These are phyloP conservation scores for Trichoderma breve DNA, from an alignment of 2,329 filamentous ascomycete genomes.

Conservation along the genomic window DNA sequence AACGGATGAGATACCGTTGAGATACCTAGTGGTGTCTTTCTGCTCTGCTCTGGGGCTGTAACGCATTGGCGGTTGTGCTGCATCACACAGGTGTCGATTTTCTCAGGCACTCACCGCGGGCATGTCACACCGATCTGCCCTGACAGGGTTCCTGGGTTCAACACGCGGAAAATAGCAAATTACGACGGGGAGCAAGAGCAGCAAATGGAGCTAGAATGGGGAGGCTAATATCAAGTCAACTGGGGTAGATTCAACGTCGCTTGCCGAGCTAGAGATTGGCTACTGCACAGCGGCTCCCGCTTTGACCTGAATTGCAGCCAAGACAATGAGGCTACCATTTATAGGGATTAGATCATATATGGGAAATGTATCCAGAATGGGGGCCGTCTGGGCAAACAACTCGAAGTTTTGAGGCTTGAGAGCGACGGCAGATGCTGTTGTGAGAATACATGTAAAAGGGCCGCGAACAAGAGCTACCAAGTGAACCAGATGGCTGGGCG, in stretches of 20 bases:
- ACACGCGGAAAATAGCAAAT: background rate
- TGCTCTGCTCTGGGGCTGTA: background rate
- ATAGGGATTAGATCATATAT: background rate
- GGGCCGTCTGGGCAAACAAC: background rate
- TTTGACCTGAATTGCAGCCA: background rate
- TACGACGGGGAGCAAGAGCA: background rate
- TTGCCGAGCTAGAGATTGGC: background rate
- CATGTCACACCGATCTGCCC: background rate
- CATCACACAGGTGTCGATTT: background rate
- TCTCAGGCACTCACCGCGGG: background rate
- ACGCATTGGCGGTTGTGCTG: background rate
- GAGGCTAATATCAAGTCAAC: background rate
- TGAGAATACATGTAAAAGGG: background rate
- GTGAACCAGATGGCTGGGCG: background rate
- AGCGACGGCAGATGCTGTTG: background rate
- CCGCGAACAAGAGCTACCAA: background rate
- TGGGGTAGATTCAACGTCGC: background rate
- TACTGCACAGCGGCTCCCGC: background rate
- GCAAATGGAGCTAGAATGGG: background rate
- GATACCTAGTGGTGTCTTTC: background rate
- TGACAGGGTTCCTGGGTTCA: background rate
- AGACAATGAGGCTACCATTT: background rate
- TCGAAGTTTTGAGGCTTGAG: background rate
- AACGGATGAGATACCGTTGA: background rate
- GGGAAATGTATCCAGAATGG: background rate